Evolutionary conservation across 192 early-diverging fungal genomes (phyloP).

Genomic region (Pilaira anomala): DNA sequence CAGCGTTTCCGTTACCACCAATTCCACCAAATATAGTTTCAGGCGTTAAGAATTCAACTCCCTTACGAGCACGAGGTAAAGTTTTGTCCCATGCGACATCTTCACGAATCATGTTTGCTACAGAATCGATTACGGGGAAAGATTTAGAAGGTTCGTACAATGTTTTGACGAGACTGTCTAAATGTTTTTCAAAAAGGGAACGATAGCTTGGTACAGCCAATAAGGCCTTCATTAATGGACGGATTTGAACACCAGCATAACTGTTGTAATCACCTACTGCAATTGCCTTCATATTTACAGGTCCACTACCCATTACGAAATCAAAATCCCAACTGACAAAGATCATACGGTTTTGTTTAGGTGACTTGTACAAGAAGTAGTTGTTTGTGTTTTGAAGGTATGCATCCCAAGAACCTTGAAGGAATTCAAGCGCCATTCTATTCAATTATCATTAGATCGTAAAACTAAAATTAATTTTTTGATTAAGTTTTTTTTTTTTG

Average conservation of each 20-base stretch:
- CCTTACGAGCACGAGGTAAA: constrained; percentile 15
- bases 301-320: constrained; percentile 25
- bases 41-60: constrained; percentile 1
- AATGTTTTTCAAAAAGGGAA: neutral
- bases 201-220: constrained; percentile 18
- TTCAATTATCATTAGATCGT: neutral
- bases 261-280: constrained; percentile 22
- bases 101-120: constrained; percentile 11
- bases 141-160: constrained; percentile 6
- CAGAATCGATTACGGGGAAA: constrained; percentile 25
- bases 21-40: neutral
- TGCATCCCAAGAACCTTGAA: constrained; percentile 25
- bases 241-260: constrained; percentile 8
- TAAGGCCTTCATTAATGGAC: constrained; percentile 25
- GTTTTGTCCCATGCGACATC: constrained; percentile 28
- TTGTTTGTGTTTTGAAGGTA: constrained; percentile 30
- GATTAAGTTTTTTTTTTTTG: too few relatives aligned
- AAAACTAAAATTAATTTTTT: neutral
- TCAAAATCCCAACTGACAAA: constrained; percentile 33
- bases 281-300: constrained; percentile 17
- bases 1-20: neutral
- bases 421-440: constrained; percentile 37
- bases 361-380: constrained; percentile 31
- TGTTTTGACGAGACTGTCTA: neutral
- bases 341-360: constrained; percentile 2